Evolutionary conservation across 2,329 filamentous ascomycete species (phyloP).

Genomic region (Botryotinia globosa): DNA sequence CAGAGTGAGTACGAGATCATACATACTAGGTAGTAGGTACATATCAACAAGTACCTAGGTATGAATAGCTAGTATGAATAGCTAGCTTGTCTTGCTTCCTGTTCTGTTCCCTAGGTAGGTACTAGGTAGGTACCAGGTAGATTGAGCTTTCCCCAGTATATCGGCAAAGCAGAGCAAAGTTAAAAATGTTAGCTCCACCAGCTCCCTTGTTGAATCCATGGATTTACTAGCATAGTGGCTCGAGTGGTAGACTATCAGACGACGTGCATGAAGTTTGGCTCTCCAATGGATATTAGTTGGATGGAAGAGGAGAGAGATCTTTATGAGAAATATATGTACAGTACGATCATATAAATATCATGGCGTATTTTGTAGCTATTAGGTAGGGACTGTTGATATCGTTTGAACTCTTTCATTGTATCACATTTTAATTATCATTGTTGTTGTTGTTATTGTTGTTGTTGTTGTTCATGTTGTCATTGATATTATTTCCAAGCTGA

Average conservation of each 20-base stretch:
- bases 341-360: no score
- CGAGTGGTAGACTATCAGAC: not conserved
- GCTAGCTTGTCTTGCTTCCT: no score
- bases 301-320: not conserved
- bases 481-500: no score
- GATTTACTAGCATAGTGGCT: not conserved
- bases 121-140: not conserved
- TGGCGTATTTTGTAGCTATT: not conserved
- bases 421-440: not conserved
- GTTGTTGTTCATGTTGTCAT: no score
- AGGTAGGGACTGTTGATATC: not conserved
- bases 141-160: not conserved
- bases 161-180: not conserved
- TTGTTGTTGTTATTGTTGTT: not conserved
- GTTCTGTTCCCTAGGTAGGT: not conserved
- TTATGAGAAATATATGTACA: not conserved
- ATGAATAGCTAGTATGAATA: not conserved
- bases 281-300: not conserved
- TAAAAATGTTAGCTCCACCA: not conserved
- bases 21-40: not conserved
- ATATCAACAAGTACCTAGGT: not conserved
- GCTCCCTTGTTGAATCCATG: not conserved
- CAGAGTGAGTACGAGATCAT: not conserved
- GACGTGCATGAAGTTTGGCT: not conserved
- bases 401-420: not conserved